Evolutionary conservation across 257 asterid genomes (phyloP), one percentile per base, ranked within the genome.

Genomic region (Ilex aquifolium): DNA sequence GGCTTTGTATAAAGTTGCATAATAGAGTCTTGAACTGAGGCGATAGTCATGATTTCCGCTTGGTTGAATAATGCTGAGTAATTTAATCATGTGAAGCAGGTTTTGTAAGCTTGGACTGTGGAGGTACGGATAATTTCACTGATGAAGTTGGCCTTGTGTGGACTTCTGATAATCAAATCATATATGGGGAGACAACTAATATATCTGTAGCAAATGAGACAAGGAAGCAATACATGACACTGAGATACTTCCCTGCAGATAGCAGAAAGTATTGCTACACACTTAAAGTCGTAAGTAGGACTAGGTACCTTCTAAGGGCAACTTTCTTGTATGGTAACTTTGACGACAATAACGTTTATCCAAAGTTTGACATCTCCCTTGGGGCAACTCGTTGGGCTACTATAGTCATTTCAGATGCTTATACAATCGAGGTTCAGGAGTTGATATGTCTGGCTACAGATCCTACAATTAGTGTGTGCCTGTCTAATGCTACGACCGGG

Each of bases 401-500:
- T 3, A 83, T 93, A 63, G 95, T 76, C 53, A 93, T 93, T 62
- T 85, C 93, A 0, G 97, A 93, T 78, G 96, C 97, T 62, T 75
- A 58, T 72, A 84, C 81, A 10, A 77, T 82, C 44, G 97, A 93
- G 78, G 69, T 65, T 56, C 84, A 82, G 71, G 99, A 93, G 84
- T 64, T 90, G 48, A 93, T 93, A 80, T 90, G 87, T 84, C 81
- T 93, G 44, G 97, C 99, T 54, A 75, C 82, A 9, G 95, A 79
- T 57, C 83, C 95, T n/a, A 74, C 86, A 27, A 61, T 90, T 68
- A 86, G 95, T 60, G 68, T 93, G 69, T 93, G 99, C 61, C 80
- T 93, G 79, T 93, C 99, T 36, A 93, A 93, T 77, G 99, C 99
- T 54, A 85, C 97, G n/a, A 93, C 96, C 2, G 97, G 97, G 59